phyloP scores from a whole-genome alignment of 495 filamentous ascomycete species.

The Aspergillus ostianus region DNA sequence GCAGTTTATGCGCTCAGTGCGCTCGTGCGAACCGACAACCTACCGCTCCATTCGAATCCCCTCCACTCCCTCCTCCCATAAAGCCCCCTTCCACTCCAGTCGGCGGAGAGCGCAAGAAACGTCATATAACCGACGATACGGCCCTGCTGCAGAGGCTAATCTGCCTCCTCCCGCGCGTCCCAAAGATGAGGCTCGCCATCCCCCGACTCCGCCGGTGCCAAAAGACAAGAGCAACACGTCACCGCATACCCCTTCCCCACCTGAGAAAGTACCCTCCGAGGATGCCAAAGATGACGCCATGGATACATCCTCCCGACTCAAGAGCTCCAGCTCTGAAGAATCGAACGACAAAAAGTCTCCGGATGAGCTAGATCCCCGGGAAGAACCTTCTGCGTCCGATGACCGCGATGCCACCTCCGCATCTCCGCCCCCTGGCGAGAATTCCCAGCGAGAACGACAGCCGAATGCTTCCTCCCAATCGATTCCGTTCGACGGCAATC shows the following conservation, averaged over 20 bases:
- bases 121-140: conserved; percentile 50
- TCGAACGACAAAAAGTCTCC: conserved; percentile 15
- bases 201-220: conserved; percentile 22
- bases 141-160: conserved; percentile 47
- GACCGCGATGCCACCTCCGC: conserved; percentile 13
- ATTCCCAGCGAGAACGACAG: conserved; percentile 28
- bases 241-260: conserved; percentile 13
- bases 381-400: conserved; percentile 20
- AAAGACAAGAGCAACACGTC: conserved; percentile 17
- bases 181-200: conserved; percentile 21
- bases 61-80: conserved; percentile 13
- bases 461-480: conserved; percentile 13
- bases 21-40: conserved; percentile 37
- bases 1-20: conserved; percentile 53
- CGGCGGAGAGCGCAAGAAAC: conserved; percentile 37
- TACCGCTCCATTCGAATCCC: conserved; percentile 30
- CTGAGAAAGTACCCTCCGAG: conserved; percentile 14
- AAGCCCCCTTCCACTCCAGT: conserved; percentile 40
- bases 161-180: conserved; percentile 36
- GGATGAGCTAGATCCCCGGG: conserved; percentile 22
- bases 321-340: conserved; percentile 10
- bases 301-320: not conserved
- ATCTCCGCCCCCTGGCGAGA: conserved; percentile 25
- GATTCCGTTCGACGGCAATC: conserved; percentile 36
- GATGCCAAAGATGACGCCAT: conserved; percentile 2